phyloP scores from a whole-genome alignment of 805 yeast species.

The Candida maesae region DNA sequence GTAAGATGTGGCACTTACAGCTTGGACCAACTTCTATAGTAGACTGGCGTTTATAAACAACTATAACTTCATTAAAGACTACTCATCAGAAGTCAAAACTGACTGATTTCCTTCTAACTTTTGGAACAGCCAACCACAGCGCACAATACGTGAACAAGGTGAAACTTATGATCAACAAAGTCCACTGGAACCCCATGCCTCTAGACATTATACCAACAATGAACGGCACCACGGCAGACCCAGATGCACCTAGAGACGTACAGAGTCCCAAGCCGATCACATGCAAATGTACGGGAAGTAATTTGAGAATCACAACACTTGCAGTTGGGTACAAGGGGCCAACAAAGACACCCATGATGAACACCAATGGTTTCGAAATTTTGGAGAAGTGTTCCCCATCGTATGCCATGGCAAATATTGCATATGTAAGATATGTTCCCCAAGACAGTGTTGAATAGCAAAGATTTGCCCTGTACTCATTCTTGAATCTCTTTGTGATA shows the following conservation, averaged over 20 bases:
- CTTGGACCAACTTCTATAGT: too few species aligned
- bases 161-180: conserved; percentile 1
- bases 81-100: neutral
- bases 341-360: conserved; percentile 53
- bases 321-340: conserved; percentile 78
- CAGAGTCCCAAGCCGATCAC: conserved; percentile 69
- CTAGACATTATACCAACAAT: conserved; percentile 44
- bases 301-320: conserved; percentile 56
- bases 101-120: neutral
- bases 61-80: too few species aligned
- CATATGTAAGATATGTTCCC: conserved; percentile 23
- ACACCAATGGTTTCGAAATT: conserved; percentile 15
- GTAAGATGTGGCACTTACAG: too few species aligned
- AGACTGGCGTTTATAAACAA: too few species aligned
- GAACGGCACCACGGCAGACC: conserved; percentile 72
- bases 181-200: conserved; percentile 10
- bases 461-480: conserved; percentile 38
- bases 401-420: conserved; percentile 12
- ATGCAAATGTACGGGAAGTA: conserved; percentile 57
- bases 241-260: conserved; percentile 78
- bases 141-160: conserved; percentile 33
- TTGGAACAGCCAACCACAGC: conserved; percentile 16
- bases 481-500: conserved; percentile 44
- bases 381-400: conserved; percentile 6
- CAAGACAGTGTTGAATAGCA: conserved; percentile 32